These are phyloP conservation scores for Podaxis pistillaris DNA, from an alignment of 768 basidiomycete species.

Conservation along the genomic window DNA sequence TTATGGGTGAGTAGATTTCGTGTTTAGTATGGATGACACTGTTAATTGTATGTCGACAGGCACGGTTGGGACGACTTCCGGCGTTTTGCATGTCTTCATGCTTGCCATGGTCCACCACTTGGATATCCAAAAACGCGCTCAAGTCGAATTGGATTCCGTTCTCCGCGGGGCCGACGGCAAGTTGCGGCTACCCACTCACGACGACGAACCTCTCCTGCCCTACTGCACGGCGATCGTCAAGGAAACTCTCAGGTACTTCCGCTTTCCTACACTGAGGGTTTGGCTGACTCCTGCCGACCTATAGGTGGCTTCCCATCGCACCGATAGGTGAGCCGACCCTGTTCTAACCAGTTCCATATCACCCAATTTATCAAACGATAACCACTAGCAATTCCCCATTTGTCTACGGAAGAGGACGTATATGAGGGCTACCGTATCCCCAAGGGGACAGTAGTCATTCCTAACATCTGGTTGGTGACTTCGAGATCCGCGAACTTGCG, in stretches of 20 bases:
- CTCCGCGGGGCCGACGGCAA: slow-evolving; percentile 30
- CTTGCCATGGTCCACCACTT: slow-evolving; percentile 41
- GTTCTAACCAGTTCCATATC: background rate
- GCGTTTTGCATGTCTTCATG: slow-evolving; percentile 36
- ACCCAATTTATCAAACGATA: background rate
- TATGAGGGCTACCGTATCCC: slow-evolving; percentile 41
- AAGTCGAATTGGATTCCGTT: slow-evolving; percentile 31
- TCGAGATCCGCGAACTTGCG: background rate
- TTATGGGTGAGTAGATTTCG: background rate
- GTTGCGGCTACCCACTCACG: slow-evolving; percentile 31
- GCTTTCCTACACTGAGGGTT: background rate
- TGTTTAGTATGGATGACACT: background rate
- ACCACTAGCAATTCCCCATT: slow-evolving; percentile 27
- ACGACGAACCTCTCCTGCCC: slow-evolving; percentile 31
- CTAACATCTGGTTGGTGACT: slow-evolving; percentile 26
- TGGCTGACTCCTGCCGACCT: background rate
- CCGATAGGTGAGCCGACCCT: slow-evolving; percentile 24
- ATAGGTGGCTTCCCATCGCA: slow-evolving; percentile 25
- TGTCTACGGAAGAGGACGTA: slow-evolving; percentile 32
- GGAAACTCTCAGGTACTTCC: slow-evolving; percentile 26
- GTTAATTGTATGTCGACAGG: slow-evolving; percentile 26
- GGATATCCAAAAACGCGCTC: slow-evolving; percentile 31
- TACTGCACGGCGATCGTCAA: slow-evolving; percentile 33
- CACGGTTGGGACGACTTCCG: slow-evolving; percentile 50
- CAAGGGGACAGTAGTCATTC: slow-evolving; percentile 31